Conservation (phyloP, 345 rosid genomes). For the Iberis pinnata region DNA sequence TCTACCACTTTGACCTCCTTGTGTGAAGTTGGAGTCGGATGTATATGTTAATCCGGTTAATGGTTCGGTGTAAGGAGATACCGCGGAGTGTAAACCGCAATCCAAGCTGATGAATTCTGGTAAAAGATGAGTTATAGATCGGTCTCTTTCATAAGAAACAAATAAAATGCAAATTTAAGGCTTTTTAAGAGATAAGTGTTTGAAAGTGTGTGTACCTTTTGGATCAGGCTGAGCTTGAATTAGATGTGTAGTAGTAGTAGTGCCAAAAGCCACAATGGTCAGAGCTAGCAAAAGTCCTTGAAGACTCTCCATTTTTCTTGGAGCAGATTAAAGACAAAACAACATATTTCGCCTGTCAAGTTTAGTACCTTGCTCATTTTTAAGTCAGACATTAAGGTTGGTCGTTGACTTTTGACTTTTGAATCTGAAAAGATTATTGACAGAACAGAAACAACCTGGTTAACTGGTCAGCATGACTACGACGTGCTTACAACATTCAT, state of each 20-base stretch:
- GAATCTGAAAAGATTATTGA: background rate
- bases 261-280: conserved; percentile 11
- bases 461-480: conserved; percentile 9
- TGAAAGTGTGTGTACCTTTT: conserved; percentile 14
- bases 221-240: conserved; percentile 27
- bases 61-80: conserved; percentile 23
- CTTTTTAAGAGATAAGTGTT: background rate
- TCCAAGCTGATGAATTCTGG: conserved; percentile 44
- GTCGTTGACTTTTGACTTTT: conserved; percentile 15
- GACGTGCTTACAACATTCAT: conserved; percentile 15
- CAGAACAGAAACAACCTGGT: conserved; percentile 11
- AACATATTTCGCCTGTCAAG: conserved; percentile 12
- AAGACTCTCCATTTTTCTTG: conserved; percentile 11
- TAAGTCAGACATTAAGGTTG: conserved; percentile 23
- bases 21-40: conserved; percentile 32
- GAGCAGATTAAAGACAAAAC: background rate
- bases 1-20: conserved; percentile 26
- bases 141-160: background rate
- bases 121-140: background rate
- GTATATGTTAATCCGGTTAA: conserved; percentile 20
- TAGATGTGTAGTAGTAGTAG: background rate
- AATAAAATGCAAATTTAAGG: background rate
- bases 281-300: conserved; percentile 9
- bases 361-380: background rate
- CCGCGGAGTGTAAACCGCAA: conserved; percentile 30